Evolutionary conservation across 805 yeast genomes (phyloP).

Genomic region (Torulaspora franciscae): DNA sequence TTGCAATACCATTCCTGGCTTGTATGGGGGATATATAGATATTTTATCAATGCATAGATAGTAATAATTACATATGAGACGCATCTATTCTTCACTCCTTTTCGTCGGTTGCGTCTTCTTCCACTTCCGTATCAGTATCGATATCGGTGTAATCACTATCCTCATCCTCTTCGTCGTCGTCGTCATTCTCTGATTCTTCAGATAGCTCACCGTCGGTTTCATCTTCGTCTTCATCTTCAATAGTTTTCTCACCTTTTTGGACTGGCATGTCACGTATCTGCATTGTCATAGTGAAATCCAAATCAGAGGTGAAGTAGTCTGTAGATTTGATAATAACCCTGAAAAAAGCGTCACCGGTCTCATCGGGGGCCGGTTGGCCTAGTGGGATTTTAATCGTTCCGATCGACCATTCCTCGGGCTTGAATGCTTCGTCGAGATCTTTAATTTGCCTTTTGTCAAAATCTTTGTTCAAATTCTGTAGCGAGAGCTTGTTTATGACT

Average conservation of each 20-base stretch:
- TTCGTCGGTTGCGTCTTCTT: slow-evolving; percentile 23
- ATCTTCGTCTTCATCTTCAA: slow-evolving; percentile 54
- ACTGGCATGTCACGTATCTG: slow-evolving; percentile 57
- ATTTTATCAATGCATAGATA: slow-evolving; percentile 9
- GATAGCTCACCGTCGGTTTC: slow-evolving; percentile 39
- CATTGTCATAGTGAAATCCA: slow-evolving; percentile 66
- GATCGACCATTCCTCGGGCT: slow-evolving; percentile 42
- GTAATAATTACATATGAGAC: slow-evolving; percentile 3
- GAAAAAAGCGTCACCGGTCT: slow-evolving; percentile 60
- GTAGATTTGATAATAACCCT: slow-evolving; percentile 65
- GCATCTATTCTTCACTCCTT: slow-evolving; percentile 3
- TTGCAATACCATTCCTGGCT: slow-evolving; percentile 1
- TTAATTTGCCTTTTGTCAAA: slow-evolving; percentile 31
- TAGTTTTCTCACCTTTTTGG: slow-evolving; percentile 30
- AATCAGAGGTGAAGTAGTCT: slow-evolving; percentile 77
- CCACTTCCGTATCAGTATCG: slow-evolving; percentile 37
- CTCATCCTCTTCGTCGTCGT: slow-evolving; percentile 47
- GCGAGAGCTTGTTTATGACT: slow-evolving; percentile 26
- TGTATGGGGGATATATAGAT: slow-evolving; percentile 1
- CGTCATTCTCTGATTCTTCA: slow-evolving; percentile 62
- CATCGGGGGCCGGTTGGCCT: slow-evolving; percentile 71
- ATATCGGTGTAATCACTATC: slow-evolving; percentile 35
- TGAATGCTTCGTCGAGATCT: slow-evolving; percentile 35
- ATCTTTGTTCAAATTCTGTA: slow-evolving; percentile 27
- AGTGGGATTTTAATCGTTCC: slow-evolving; percentile 75